Percentiles rank a stretch among this genome's conserved stretches.
phyloP scores from a whole-genome alignment of 2,329 filamentous ascomycete species.

The Trichoderma arundinaceum region DNA sequence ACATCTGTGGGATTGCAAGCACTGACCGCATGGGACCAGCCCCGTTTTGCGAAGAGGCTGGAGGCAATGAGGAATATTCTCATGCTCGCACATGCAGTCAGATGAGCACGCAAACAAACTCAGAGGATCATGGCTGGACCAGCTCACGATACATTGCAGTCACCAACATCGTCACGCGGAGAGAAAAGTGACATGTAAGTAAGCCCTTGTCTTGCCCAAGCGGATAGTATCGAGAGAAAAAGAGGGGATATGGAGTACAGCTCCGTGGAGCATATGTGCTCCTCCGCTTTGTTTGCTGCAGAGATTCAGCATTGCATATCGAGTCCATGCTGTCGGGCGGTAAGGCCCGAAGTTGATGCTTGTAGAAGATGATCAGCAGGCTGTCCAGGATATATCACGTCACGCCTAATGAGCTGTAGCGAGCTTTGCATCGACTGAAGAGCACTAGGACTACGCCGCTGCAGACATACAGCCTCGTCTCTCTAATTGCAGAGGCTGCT shows the following conservation, averaged over 20 bases:
- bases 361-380: too few relatives aligned
- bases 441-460: too few relatives aligned
- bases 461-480: too few relatives aligned
- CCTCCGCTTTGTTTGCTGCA: not conserved
- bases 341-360: not conserved
- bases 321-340: not conserved
- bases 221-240: not conserved
- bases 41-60: too few relatives aligned
- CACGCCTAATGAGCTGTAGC: too few relatives aligned
- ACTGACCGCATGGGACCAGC: too few relatives aligned
- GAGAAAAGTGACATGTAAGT: conserved; percentile 13
- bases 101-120: too few relatives aligned
- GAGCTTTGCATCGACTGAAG: not conserved
- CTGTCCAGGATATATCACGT: too few relatives aligned
- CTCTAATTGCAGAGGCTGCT: too few relatives aligned
- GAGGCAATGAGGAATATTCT: too few relatives aligned
- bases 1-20: not conserved
- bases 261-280: too few relatives aligned
- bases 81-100: too few relatives aligned
- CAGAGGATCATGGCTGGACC: not conserved
- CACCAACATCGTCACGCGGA: not conserved
- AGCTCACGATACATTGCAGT: not conserved
- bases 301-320: not conserved
- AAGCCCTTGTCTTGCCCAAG: not conserved
- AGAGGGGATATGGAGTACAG: not conserved